phyloP scores from a whole-genome alignment of 1,139 yeast genomes.

The Saccharomyces hybrid region DNA sequence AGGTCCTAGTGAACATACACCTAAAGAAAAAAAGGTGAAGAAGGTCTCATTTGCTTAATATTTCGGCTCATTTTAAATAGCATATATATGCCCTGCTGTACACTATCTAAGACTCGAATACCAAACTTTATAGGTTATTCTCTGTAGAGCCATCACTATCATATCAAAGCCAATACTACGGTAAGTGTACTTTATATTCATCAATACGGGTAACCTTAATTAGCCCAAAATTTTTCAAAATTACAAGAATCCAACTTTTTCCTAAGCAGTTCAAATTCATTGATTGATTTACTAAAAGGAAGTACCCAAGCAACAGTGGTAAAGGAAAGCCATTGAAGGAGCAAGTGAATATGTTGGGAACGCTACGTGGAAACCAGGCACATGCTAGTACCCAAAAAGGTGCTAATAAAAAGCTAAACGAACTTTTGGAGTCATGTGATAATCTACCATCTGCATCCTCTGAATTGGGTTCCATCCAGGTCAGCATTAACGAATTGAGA shows the following conservation, averaged over 20 bases:
- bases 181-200: background rate
- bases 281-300: background rate
- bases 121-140: background rate
- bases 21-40: constrained; percentile 21
- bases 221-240: background rate
- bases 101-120: background rate
- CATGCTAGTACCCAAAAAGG: background rate
- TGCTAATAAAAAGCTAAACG: constrained; percentile 19
- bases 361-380: background rate
- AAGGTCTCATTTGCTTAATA: constrained; percentile 13
- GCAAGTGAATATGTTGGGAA: background rate
- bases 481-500: constrained; percentile 67
- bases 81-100: background rate
- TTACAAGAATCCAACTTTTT: background rate
- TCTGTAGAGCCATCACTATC: background rate
- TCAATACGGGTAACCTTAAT: background rate
- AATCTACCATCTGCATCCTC: constrained; percentile 29
- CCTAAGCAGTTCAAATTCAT: background rate
- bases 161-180: background rate
- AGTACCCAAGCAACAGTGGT: background rate
- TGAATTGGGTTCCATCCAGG: constrained; percentile 29
- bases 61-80: background rate
- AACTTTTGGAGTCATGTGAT: constrained; percentile 27
- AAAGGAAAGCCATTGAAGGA: background rate
- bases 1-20: constrained; percentile 28